Conservation (phyloP, 352 stramenopile genomes). For the Pythium sukuiense region DNA sequence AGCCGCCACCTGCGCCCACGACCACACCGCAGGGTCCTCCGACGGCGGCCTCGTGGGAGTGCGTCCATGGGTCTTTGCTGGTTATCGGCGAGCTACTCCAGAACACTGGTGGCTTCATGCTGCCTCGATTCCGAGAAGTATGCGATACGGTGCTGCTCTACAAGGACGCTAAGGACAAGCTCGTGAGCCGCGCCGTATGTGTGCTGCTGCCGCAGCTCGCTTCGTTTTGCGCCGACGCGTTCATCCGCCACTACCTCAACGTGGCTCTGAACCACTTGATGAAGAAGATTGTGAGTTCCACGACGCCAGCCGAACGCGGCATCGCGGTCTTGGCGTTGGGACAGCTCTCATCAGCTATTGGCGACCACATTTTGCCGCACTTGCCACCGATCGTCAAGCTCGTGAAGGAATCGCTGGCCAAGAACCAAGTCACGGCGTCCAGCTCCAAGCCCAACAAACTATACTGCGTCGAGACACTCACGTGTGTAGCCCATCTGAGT, state of each 20-base stretch:
- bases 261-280: slow-evolving; percentile 81
- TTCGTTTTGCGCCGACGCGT: slow-evolving; percentile 90
- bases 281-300: slow-evolving; percentile 69
- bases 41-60: slow-evolving; percentile 58
- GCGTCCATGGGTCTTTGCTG: slow-evolving; percentile 94
- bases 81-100: slow-evolving; percentile 94
- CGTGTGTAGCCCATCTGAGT: slow-evolving; percentile 77
- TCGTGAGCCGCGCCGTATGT: slow-evolving; percentile 82
- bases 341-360: slow-evolving; percentile 90
- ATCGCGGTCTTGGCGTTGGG: slow-evolving; percentile 94
- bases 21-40: slow-evolving; percentile 6
- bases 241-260: slow-evolving; percentile 93
- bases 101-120: slow-evolving; percentile 95
- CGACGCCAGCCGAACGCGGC: slow-evolving; percentile 56
- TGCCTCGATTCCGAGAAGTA: slow-evolving; percentile 95
- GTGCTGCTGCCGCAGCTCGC: slow-evolving; percentile 93
- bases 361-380: slow-evolving; percentile 83
- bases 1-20: slow-evolving; percentile 17
- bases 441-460: slow-evolving; percentile 69
- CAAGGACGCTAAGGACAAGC: slow-evolving; percentile 86
- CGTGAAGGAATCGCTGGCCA: slow-evolving; percentile 68
- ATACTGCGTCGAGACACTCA: slow-evolving; percentile 83
- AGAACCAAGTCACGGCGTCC: slow-evolving; percentile 33
- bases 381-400: slow-evolving; percentile 78
- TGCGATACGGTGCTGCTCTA: slow-evolving; percentile 94